phyloP scores from a whole-genome alignment of 2,329 filamentous ascomycete species.

The Hymenoscyphus fraxineus region DNA sequence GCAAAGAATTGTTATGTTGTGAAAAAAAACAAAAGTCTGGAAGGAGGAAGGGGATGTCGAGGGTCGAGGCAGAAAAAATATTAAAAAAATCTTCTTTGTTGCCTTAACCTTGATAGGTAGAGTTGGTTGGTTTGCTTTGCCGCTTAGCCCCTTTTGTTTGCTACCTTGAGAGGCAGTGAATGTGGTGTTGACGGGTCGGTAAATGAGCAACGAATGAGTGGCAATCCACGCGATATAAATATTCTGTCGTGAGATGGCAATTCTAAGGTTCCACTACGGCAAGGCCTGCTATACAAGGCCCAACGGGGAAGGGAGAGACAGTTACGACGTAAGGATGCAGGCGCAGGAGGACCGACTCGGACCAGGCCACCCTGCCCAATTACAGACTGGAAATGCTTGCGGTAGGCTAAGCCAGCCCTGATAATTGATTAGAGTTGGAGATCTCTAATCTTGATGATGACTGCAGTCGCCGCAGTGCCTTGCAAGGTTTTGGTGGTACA shows the following conservation, averaged over 20 bases:
- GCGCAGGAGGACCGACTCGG: slow-evolving; percentile 1
- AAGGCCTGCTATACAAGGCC: neutral
- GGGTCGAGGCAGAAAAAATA: neutral
- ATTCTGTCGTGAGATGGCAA: neutral
- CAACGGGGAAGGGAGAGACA: neutral
- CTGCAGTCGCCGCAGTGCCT: neutral
- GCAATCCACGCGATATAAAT: slow-evolving; percentile 1
- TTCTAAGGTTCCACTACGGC: neutral
- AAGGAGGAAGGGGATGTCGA: neutral
- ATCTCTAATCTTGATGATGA: slow-evolving; percentile 1
- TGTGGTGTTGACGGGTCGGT: too few species aligned
- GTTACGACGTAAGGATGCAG: slow-evolving; percentile 1
- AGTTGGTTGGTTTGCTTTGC: neutral
- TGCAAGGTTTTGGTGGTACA: neutral
- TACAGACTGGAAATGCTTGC: neutral
- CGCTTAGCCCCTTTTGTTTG: too few species aligned
- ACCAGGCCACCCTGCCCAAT: neutral
- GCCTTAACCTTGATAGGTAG: neutral
- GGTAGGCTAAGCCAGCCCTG: neutral
- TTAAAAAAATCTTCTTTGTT: neutral
- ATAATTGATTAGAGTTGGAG: neutral
- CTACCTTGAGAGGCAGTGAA: neutral
- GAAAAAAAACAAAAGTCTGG: neutral
- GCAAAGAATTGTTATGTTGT: neutral
- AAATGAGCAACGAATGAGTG: neutral